phyloP scores from a whole-genome alignment of 495 filamentous ascomycete species.

The Annulohypoxylon bovei region DNA sequence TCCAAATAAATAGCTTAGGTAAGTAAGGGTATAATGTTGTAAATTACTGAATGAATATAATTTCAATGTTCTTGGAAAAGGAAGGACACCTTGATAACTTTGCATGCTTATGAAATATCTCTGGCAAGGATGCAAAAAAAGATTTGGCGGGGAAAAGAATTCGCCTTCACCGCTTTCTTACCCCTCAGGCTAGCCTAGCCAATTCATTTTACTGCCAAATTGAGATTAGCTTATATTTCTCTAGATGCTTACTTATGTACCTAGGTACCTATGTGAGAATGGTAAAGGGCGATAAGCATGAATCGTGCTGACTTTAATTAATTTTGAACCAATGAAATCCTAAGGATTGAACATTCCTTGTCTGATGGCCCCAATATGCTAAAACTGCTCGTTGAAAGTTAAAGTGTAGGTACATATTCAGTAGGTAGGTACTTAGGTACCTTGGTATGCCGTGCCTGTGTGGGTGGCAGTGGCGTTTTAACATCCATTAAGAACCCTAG shows the following conservation, averaged over 20 bases:
- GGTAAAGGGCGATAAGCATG: conserved; percentile 21
- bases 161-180: conserved; percentile 27
- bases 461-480: conserved; percentile 7
- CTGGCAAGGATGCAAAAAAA: not conserved
- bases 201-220: conserved; percentile 5
- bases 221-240: conserved; percentile 5
- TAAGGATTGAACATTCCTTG: not conserved
- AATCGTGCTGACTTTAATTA: conserved; percentile 10
- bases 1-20: too few species aligned
- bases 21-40: too few species aligned
- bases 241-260: not conserved
- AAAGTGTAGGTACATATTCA: too few species aligned
- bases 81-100: too few species aligned
- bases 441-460: not conserved
- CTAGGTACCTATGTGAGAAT: not conserved
- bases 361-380: not conserved
- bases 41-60: too few species aligned
- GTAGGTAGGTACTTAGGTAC: too few species aligned
- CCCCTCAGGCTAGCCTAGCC: not conserved
- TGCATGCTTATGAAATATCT: too few species aligned
- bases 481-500: not conserved
- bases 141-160: not conserved
- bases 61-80: too few species aligned
- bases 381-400: not conserved
- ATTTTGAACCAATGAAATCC: conserved; percentile 3